Evolutionary conservation across 495 filamentous ascomycete genomes (phyloP), one percentile per base, ranked within the genome.

Genomic region (Xylaria scruposa): DNA sequence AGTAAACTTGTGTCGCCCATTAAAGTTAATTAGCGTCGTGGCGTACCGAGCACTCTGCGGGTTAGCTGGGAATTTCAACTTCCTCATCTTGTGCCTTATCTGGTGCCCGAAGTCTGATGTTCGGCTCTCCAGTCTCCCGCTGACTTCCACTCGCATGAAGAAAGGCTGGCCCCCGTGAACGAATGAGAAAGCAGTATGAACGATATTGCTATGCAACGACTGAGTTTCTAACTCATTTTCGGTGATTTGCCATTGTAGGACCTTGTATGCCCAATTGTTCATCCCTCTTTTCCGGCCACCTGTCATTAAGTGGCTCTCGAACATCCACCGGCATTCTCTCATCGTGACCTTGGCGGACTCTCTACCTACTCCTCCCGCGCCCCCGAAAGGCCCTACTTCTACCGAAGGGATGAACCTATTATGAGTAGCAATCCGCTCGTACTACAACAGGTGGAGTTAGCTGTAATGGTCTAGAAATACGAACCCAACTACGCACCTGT

Each of bases 101-200:
- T 69, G 67, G 17, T 69, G 54, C 42, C 67, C 54, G 24, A 69
- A 33, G 58, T 70, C 58, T 63, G 68, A 70, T 29, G 44, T 49
- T 26, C 68, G 42, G 66, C 62, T 70, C 49, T 67, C 62, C 1
- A 76, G 69, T 53, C 54, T 72, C 12, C 74, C 72, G 46, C 70
- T 54, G 26, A 76, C 66, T 54, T 74, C 67, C 26, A 76, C 74
- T 1, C 46, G 61, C 74, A 76, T 76, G 54, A 72, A 72, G 26
- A 76, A 70, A 6, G 69, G 69, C n/a, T 64, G 62, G n/a, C 42
- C 64, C 5, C 44, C 64, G 67, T 76, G 74, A 13, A 74, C 72
- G 26, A 76, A 76, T 2, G 72, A 70, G 47, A 76, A 76, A 13
- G 65, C 74, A 8, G 74, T 76, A 47, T 74, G 72, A 15, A 74